These are phyloP conservation scores for Trichomonas gallinae DNA, from an alignment of 208 protist genomes.

Conservation along the genomic window DNA sequence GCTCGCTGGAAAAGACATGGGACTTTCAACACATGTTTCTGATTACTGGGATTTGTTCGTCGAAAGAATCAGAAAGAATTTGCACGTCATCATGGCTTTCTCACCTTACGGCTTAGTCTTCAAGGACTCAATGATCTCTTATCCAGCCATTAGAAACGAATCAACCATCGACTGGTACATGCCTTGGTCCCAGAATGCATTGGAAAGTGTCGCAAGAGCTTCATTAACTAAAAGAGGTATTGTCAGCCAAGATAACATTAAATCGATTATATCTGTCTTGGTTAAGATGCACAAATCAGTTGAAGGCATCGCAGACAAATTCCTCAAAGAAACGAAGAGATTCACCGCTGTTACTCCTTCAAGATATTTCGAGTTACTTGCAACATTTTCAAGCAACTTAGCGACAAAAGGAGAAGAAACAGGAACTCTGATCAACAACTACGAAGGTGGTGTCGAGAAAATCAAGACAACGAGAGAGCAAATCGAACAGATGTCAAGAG, in stretches of 20 bases:
- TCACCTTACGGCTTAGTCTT: constrained; percentile 79
- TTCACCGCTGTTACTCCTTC: not conserved
- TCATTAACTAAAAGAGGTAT: not conserved
- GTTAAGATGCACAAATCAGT: constrained; percentile 60
- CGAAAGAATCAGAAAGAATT: constrained; percentile 66
- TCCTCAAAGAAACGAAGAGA: not conserved
- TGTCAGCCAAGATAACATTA: not conserved
- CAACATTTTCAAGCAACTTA: not conserved
- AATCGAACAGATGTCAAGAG: not conserved
- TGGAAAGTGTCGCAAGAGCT: constrained; percentile 59
- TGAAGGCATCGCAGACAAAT: not conserved
- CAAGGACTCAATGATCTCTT: constrained; percentile 73
- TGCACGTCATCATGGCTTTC: constrained; percentile 82
- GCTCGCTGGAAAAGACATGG: constrained; percentile 53
- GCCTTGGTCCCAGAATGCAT: constrained; percentile 74
- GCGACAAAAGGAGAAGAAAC: constrained; percentile 47
- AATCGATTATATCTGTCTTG: constrained; percentile 35
- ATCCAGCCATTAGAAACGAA: constrained; percentile 87
- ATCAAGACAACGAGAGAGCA: not conserved
- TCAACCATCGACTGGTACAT: constrained; percentile 90
- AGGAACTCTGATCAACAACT: not conserved
- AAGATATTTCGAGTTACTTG: not conserved
- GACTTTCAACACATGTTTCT: constrained; percentile 46
- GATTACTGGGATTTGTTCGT: constrained; percentile 75
- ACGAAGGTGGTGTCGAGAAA: not conserved